These are phyloP conservation scores for Macadamia tetraphylla DNA, from an alignment of 164 flowering plant genomes.

Conservation along the genomic window DNA sequence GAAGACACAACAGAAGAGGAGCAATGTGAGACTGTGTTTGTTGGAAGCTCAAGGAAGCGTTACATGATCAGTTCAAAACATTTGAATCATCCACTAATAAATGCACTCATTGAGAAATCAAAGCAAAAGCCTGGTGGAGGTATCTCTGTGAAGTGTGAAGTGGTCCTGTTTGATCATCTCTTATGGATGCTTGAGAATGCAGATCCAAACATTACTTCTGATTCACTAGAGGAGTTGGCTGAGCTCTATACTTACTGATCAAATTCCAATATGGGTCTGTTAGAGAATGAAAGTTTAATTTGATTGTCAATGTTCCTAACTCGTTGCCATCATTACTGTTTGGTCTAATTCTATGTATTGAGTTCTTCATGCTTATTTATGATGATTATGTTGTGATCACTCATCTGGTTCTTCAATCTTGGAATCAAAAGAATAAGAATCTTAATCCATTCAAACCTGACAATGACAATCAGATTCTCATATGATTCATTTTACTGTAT, in stretches of 20 bases:
- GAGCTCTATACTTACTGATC: conserved; percentile 43
- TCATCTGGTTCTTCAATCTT: too few relatives aligned
- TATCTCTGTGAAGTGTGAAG: conserved; percentile 56
- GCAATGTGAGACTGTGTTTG: conserved; percentile 27
- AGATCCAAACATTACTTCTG: conserved; percentile 38
- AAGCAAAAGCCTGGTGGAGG: conserved; percentile 18
- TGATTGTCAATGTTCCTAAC: background rate
- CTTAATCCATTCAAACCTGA: too few relatives aligned
- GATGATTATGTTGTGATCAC: too few relatives aligned
- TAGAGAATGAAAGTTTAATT: background rate
- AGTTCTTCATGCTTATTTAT: too few relatives aligned
- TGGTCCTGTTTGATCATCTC: conserved; percentile 78
- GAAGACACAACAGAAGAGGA: conserved; percentile 10
- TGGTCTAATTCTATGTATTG: too few relatives aligned
- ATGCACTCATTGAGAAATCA: conserved; percentile 51
- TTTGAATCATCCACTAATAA: conserved; percentile 56
- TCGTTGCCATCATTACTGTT: too few relatives aligned
- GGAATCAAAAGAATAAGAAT: too few relatives aligned
- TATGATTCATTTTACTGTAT: too few relatives aligned
- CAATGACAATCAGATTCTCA: too few relatives aligned
- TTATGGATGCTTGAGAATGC: conserved; percentile 81
- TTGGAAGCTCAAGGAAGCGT: conserved; percentile 55
- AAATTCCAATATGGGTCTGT: background rate
- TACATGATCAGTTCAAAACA: conserved; percentile 52
- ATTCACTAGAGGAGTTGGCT: conserved; percentile 59